phyloP scores from a whole-genome alignment of 2,329 filamentous ascomycete species.

The Tolypocladium nubicola region DNA sequence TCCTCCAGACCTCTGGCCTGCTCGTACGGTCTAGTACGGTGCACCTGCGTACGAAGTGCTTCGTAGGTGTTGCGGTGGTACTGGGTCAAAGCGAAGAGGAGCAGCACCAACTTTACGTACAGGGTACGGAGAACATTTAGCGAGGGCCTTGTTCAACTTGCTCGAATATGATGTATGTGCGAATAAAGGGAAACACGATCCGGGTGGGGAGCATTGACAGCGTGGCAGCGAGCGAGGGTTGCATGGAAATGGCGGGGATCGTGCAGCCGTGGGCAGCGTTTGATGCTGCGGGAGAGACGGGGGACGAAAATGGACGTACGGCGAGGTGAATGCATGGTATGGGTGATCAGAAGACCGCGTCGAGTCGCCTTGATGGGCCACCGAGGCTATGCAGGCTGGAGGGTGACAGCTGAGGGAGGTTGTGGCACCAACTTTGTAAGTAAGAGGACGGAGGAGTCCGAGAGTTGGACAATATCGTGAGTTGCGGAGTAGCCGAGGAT shows the following conservation, averaged over 20 bases:
- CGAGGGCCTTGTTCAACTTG: background rate
- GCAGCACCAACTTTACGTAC: background rate
- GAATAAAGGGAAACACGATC: background rate
- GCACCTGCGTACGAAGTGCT: too few relatives aligned
- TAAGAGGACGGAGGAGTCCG: too few relatives aligned
- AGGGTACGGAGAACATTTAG: background rate
- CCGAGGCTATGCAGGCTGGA: too few relatives aligned
- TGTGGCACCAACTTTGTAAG: too few relatives aligned
- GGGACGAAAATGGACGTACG: background rate
- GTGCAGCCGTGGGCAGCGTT: background rate
- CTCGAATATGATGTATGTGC: background rate
- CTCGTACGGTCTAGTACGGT: too few relatives aligned
- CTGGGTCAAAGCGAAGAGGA: background rate
- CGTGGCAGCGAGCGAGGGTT: background rate
- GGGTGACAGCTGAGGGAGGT: too few relatives aligned
- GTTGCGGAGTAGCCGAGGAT: too few relatives aligned
- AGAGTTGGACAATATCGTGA: too few relatives aligned
- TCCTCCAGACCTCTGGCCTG: background rate
- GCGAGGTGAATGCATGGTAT: background rate
- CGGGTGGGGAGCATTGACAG: background rate
- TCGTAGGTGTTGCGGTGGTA: background rate
- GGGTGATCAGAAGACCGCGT: background rate
- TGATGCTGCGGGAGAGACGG: background rate
- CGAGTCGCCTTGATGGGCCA: background rate
- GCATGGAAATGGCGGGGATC: too few relatives aligned